phyloP scores from a whole-genome alignment of 139 green algal genomes.

The Astrephomene gubernaculifera region DNA sequence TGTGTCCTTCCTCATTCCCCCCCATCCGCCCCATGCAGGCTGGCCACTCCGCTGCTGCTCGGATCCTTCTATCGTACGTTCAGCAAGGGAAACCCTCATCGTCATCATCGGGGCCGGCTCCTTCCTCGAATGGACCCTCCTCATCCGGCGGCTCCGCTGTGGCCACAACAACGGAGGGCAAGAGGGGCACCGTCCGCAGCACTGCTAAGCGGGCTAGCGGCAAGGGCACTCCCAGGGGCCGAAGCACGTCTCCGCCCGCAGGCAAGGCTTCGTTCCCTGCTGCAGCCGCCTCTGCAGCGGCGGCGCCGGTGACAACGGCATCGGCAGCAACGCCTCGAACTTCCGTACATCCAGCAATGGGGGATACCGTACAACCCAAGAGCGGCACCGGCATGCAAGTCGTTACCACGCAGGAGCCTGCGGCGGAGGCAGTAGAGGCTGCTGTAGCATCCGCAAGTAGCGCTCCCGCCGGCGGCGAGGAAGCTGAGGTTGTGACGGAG shows the following conservation, averaged over 20 bases:
- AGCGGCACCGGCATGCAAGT: too few species aligned
- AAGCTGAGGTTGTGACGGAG: background rate
- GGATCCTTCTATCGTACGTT: conserved; percentile 42
- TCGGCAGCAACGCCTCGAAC: too few species aligned
- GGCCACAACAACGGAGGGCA: background rate
- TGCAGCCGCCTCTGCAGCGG: background rate
- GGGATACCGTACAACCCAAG: too few species aligned
- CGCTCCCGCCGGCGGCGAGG: background rate
- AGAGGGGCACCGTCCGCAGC: background rate
- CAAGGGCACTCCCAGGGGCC: background rate
- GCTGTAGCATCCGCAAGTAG: background rate
- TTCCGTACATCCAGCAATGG: too few species aligned
- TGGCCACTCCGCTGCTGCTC: conserved; percentile 26
- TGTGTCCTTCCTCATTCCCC: background rate
- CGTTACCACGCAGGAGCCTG: too few species aligned
- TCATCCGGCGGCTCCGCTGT: too few species aligned
- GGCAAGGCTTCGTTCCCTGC: too few species aligned
- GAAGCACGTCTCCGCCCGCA: background rate
- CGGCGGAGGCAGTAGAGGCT: too few species aligned
- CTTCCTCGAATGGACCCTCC: too few species aligned
- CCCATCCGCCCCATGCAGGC: background rate
- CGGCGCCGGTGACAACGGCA: background rate
- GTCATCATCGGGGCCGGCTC: background rate
- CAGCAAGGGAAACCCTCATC: conserved; percentile 4
- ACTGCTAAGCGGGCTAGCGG: background rate